Base-by-base conservation (phyloP, 192 early-diverging fungal genomes). In the Geranomyces michiganensis region DNA sequence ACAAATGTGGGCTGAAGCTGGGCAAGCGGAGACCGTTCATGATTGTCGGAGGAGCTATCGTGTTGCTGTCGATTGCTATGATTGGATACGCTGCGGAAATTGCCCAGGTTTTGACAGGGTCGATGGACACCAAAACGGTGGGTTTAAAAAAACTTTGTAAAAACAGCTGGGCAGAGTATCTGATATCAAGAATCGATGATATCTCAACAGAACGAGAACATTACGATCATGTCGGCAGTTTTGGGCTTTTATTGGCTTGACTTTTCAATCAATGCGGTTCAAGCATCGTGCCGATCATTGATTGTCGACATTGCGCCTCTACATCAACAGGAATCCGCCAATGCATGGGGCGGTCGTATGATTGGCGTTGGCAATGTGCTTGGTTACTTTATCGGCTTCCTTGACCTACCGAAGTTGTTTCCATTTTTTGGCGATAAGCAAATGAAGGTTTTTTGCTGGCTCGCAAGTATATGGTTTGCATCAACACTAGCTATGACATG, bases 181-280 rank as follows among this genome's bases (percentile, higher is more conserved):
- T 26, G 7, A 53, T 15, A 26, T 3, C 51, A 53, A 26, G 51
- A 17, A 15, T 17, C 51, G 51, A 7, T 41, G 3, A 4, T 17
- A 53, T 53, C n/a, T 33, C 30, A 2, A 29, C 58, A 65, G 72
- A 51, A 44, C 30, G 33, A 65, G 26, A 22, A 46, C 65, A 27
- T 80, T 60, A 82, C 90, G 0, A 88, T 93, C 41, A 74, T 81
- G 33, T 76, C 91, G 29, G 94, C 93, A 22, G 92, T 98, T 4
- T 15, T 84, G 9, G 88, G 88, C 12, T 96, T 98, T 70, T 98
- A 95, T 68, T 76, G 88, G n/a, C 74, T 98, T 22, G 96, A 98
- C 77, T 97, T 98, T 80, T 88, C 93, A 0, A 84, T 98, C 65
- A 98, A 98, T 75, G 89, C 89, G 9, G 90, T 96, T 10, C 91